Evolutionary conservation across 2,329 filamentous ascomycete genomes (phyloP).

Genomic region (Claviceps sorghi): DNA sequence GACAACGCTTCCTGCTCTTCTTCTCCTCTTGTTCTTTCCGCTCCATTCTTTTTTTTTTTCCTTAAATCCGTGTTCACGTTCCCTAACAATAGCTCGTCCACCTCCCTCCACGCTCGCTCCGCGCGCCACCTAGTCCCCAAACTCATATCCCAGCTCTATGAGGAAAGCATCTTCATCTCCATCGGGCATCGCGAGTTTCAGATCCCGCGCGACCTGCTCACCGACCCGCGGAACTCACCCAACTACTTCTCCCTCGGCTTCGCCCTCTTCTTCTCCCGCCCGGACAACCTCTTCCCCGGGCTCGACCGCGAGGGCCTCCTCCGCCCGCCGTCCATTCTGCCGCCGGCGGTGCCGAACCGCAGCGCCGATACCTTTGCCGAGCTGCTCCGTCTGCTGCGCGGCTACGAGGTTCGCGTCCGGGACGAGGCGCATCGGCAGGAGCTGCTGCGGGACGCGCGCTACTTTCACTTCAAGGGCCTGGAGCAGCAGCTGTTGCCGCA

Average conservation of each 20-base stretch:
- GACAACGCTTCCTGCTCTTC: background rate
- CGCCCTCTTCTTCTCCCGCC: conserved; percentile 69
- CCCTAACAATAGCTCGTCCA: background rate
- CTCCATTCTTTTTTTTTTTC: background rate
- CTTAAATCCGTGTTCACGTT: background rate
- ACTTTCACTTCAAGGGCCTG: conserved; percentile 82
- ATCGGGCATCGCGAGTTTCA: conserved; percentile 80
- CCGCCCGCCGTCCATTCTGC: conserved; percentile 72
- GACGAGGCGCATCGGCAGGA: conserved; percentile 62
- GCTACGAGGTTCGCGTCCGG: conserved; percentile 67
- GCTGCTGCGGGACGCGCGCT: conserved; percentile 72
- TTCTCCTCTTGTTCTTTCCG: background rate
- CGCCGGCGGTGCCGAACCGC: conserved; percentile 66
- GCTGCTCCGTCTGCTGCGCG: conserved; percentile 64
- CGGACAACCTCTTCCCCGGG: conserved; percentile 71
- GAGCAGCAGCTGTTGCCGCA: conserved; percentile 79
- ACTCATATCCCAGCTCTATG: conserved; percentile 79
- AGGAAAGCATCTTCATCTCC: conserved; percentile 81
- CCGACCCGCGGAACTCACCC: conserved; percentile 71
- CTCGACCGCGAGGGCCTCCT: conserved; percentile 65
- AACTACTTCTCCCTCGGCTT: conserved; percentile 95
- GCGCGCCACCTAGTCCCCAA: too few relatives aligned
- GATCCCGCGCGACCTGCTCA: conserved; percentile 79
- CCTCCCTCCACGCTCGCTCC: background rate
- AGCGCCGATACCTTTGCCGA: conserved; percentile 76